These are phyloP conservation scores for Fusarium duplospermum DNA, from an alignment of 2,329 filamentous ascomycete genomes.

Conservation along the genomic window DNA sequence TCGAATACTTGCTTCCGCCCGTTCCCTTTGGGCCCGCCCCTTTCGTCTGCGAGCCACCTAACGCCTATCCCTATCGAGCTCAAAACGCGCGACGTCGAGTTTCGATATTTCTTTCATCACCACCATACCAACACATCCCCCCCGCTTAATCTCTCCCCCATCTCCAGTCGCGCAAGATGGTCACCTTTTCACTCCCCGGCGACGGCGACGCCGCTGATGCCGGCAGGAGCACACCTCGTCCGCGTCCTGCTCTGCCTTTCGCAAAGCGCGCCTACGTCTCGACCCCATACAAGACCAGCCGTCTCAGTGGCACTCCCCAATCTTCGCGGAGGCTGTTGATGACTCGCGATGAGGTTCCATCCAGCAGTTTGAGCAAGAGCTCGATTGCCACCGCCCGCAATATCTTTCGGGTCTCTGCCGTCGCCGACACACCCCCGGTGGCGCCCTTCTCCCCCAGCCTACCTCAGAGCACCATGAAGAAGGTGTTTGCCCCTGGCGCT, in stretches of 20 bases:
- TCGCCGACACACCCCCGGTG: slow-evolving; percentile 48
- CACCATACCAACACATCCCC: slow-evolving; percentile 10
- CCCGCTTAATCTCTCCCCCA: slow-evolving; percentile 7
- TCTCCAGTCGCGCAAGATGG: slow-evolving; percentile 44
- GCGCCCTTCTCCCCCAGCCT: slow-evolving; percentile 59
- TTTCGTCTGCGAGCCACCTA: slow-evolving; percentile 19
- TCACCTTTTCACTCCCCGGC: slow-evolving; percentile 54
- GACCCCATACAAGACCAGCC: slow-evolving; percentile 52
- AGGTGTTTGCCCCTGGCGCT: slow-evolving; percentile 59
- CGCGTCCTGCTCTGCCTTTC: slow-evolving; percentile 57
- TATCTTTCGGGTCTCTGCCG: slow-evolving; percentile 56
- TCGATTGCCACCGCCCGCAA: slow-evolving; percentile 53
- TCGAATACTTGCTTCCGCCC: slow-evolving; percentile 17
- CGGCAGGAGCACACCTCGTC: slow-evolving; percentile 51
- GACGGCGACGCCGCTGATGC: slow-evolving; percentile 48
- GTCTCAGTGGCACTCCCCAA: slow-evolving; percentile 53
- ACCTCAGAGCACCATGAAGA: slow-evolving; percentile 58
- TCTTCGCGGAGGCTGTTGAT: slow-evolving; percentile 51
- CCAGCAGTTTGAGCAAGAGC: slow-evolving; percentile 52
- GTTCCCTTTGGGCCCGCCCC: slow-evolving; percentile 10
- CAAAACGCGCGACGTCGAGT: slow-evolving; percentile 27
- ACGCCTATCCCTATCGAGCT: slow-evolving; percentile 3
- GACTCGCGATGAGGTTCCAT: slow-evolving; percentile 50
- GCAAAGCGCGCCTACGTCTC: slow-evolving; percentile 56
- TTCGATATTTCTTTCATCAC: slow-evolving; percentile 24